phyloP scores from a whole-genome alignment of 441 rosid genomes.

The Capsella rubella region DNA sequence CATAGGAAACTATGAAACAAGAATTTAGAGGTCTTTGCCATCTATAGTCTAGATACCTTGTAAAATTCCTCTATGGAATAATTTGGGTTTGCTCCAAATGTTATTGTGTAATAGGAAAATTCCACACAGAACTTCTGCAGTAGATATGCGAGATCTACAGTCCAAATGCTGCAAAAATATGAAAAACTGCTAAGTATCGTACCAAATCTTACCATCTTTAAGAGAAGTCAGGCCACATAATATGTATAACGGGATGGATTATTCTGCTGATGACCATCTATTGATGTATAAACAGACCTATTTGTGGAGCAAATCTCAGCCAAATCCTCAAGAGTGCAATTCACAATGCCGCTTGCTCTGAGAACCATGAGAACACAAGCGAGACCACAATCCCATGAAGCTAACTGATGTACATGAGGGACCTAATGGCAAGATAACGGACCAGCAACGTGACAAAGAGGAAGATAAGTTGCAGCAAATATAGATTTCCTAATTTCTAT shows the following conservation, averaged over 20 bases:
- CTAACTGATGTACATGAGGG: constrained; percentile 81
- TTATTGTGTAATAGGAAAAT: constrained; percentile 87
- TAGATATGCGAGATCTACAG: constrained; percentile 87
- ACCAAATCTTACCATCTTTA: constrained; percentile 1
- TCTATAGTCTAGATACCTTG: constrained; percentile 61
- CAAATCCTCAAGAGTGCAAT: constrained; percentile 64
- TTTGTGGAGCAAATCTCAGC: constrained; percentile 76
- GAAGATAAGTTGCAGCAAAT: constrained; percentile 12
- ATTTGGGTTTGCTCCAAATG: constrained; percentile 90
- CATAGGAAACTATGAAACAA: constrained; percentile 27
- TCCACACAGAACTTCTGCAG: constrained; percentile 75
- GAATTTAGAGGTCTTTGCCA: constrained; percentile 9
- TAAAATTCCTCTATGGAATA: constrained; percentile 86
- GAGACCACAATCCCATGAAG: constrained; percentile 95
- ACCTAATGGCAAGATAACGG: constrained; percentile 56
- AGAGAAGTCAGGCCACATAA: constrained; percentile 1
- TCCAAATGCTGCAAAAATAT: constrained; percentile 82
- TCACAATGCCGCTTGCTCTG: constrained; percentile 68
- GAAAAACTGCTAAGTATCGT: constrained; percentile 22
- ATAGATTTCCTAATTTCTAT: background rate
- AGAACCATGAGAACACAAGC: constrained; percentile 91
- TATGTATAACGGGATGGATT: background rate
- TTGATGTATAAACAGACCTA: constrained; percentile 55
- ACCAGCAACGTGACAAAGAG: background rate
- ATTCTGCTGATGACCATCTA: constrained; percentile 1